Percentiles rank a stretch among this genome's conserved stretches.
Evolutionary conservation across 306 rosid species (phyloP).

Genomic region (Lagenaria siceraria): DNA sequence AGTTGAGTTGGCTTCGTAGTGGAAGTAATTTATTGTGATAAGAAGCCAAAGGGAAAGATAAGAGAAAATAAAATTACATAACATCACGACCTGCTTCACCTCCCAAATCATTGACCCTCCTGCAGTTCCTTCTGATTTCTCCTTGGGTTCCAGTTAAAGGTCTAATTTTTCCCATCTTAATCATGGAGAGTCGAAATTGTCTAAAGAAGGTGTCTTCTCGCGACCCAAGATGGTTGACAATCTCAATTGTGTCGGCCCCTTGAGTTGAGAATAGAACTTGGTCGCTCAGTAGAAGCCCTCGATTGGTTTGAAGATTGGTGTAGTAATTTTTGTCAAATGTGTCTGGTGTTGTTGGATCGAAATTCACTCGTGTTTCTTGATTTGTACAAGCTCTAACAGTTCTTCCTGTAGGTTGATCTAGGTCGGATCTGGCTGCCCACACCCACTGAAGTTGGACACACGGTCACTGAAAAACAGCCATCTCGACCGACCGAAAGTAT

Average conservation of each 20-base stretch:
- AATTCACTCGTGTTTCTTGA: neutral
- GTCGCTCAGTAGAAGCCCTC: neutral
- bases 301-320: conserved; percentile 12
- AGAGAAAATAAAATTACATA: neutral
- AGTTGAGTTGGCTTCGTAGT: too few species aligned
- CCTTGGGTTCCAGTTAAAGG: conserved; percentile 59
- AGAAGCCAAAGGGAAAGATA: neutral
- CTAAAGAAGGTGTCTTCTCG: neutral
- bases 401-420: conserved; percentile 36
- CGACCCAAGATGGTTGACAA: neutral
- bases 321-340: conserved; percentile 51
- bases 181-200: conserved; percentile 47
- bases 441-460: conserved; percentile 37
- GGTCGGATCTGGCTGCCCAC: conserved; percentile 47
- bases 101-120: neutral
- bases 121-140: conserved; percentile 5
- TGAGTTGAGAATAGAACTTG: conserved; percentile 8
- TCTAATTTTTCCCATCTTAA: conserved; percentile 62
- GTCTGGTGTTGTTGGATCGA: conserved; percentile 8
- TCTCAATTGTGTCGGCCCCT: neutral
- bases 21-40: neutral
- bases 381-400: conserved; percentile 28
- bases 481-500: conserved; percentile 60
- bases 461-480: conserved; percentile 36
- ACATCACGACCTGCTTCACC: neutral